Conservation (phyloP, 2,329 filamentous ascomycete genomes). For the Aspergillus latus region DNA sequence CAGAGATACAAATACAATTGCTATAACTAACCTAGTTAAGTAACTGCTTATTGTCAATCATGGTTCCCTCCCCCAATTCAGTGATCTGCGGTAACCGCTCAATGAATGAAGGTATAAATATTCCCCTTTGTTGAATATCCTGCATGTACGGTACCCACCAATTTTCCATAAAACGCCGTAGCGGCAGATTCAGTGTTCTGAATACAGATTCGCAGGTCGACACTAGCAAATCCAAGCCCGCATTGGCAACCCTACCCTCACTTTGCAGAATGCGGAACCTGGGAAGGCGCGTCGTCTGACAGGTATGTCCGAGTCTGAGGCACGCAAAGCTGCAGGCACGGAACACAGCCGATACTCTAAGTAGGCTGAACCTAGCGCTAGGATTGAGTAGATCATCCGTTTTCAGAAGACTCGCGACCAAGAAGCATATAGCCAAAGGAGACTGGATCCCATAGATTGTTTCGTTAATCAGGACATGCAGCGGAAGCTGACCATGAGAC, state of each 20-base stretch:
- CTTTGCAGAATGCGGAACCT: background rate
- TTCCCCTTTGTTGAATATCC: no score
- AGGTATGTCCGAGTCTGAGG: background rate
- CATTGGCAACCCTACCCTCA: background rate
- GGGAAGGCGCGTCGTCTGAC: background rate
- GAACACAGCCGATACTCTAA: background rate
- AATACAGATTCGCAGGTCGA: background rate
- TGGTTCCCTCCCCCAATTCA: no score
- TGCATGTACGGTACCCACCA: background rate
- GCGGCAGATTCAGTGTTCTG: background rate
- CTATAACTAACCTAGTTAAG: no score
- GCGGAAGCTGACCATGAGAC: background rate
- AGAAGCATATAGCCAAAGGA: background rate
- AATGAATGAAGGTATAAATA: no score
- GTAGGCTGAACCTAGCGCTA: background rate
- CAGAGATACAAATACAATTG: no score
- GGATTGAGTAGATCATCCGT: background rate
- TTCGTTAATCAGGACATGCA: slow-evolving; percentile 2
- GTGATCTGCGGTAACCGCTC: no score
- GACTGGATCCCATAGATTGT: background rate
- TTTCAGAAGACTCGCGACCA: background rate
- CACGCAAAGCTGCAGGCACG: slow-evolving; percentile 2
- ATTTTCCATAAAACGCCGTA: background rate
- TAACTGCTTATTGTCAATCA: no score
- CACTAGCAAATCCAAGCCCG: background rate